phyloP scores from a whole-genome alignment of 768 basidiomycete genomes.

The Xanthoconium stramineum region DNA sequence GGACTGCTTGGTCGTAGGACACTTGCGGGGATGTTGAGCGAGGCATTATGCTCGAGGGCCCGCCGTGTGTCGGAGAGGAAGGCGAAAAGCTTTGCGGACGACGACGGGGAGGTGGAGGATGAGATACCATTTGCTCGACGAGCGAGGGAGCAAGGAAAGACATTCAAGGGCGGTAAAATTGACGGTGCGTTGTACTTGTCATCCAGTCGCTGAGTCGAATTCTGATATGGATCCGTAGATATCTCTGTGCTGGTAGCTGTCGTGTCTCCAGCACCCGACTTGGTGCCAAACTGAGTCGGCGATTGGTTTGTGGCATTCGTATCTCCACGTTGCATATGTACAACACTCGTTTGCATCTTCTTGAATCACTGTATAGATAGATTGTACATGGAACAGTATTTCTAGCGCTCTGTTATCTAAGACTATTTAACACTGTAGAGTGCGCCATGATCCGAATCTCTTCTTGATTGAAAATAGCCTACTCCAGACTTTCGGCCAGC shows the following conservation, averaged over 20 bases:
- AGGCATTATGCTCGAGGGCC: constrained; percentile 79
- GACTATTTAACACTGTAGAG: too few relatives aligned
- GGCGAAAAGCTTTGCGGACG: constrained; percentile 22
- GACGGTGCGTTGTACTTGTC: constrained; percentile 55
- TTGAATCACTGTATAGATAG: constrained; percentile 24
- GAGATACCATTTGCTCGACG: constrained; percentile 86
- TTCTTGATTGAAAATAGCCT: too few relatives aligned
- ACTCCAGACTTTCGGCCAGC: too few relatives aligned
- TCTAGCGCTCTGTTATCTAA: constrained; percentile 2
- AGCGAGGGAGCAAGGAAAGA: constrained; percentile 68
- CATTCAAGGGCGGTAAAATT: constrained; percentile 77
- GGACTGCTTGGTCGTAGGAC: constrained; percentile 45
- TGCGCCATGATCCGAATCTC: too few relatives aligned
- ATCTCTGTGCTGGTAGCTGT: constrained; percentile 67
- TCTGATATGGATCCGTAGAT: constrained; percentile 36
- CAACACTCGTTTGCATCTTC: constrained; percentile 20
- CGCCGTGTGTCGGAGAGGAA: constrained; percentile 60
- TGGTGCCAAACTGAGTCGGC: constrained; percentile 13
- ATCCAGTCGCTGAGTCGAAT: background rate
- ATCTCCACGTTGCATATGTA: constrained; percentile 22
- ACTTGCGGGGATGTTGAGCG: constrained; percentile 68
- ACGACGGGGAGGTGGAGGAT: constrained; percentile 30
- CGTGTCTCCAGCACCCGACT: constrained; percentile 45
- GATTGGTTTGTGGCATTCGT: constrained; percentile 10
- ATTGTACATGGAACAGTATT: constrained; percentile 18